These are phyloP conservation scores for Phaeolepiota aurea DNA, from an alignment of 768 basidiomycete genomes.

Conservation along the genomic window DNA sequence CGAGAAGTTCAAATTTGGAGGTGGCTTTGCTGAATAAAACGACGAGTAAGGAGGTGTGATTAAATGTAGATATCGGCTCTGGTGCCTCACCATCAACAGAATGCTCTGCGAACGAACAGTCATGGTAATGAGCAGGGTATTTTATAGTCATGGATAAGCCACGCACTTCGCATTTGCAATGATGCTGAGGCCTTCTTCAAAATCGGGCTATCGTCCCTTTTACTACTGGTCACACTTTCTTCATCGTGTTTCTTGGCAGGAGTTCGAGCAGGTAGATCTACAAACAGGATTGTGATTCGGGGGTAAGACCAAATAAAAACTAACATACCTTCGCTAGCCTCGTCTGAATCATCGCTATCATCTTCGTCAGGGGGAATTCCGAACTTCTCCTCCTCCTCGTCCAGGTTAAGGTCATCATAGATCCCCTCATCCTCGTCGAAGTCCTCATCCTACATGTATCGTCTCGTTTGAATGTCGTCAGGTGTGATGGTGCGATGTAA, in stretches of 20 bases:
- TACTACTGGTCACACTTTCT: constrained; percentile 65
- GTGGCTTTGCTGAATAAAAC: constrained; percentile 48
- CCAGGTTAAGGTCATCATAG: constrained; percentile 95
- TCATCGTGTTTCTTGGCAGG: constrained; percentile 74
- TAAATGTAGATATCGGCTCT: background rate
- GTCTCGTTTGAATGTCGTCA: constrained; percentile 12
- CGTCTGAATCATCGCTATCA: constrained; percentile 72
- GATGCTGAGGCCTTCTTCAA: constrained; percentile 66
- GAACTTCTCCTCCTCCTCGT: constrained; percentile 95
- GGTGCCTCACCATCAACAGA: constrained; percentile 55
- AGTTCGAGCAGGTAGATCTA: constrained; percentile 60
- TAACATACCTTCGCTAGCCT: constrained; percentile 59
- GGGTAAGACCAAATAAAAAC: background rate
- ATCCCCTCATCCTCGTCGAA: constrained; percentile 97
- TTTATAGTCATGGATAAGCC: constrained; percentile 3
- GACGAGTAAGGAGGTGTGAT: background rate
- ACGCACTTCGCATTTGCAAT: constrained; percentile 66
- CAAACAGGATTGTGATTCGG: background rate
- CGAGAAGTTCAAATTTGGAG: constrained; percentile 72
- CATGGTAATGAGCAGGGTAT: constrained; percentile 6
- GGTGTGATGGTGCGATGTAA: constrained; percentile 12
- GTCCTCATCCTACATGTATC: constrained; percentile 70
- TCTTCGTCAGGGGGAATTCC: constrained; percentile 71
- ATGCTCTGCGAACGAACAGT: constrained; percentile 38
- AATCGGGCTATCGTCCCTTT: constrained; percentile 71